phyloP scores from a whole-genome alignment of 176 grass and related monocot species.

The Bothriochloa decipiens region DNA sequence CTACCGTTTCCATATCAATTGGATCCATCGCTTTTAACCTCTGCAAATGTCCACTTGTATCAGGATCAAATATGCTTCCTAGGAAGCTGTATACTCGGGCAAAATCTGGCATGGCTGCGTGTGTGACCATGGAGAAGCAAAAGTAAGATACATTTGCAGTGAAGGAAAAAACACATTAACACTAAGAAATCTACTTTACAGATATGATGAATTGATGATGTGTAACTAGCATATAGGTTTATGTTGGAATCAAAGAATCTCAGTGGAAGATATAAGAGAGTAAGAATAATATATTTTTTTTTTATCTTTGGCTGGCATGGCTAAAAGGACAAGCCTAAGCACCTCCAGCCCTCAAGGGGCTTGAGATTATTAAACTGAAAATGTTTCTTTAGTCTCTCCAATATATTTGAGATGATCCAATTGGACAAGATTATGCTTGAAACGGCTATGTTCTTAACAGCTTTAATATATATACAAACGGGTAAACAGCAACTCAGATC shows the following conservation, averaged over 20 bases:
- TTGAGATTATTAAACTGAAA: background rate
- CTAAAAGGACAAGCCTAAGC: background rate
- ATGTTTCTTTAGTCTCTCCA: slow-evolving; percentile 7
- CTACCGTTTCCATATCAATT: slow-evolving; percentile 87
- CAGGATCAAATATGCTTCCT: slow-evolving; percentile 92
- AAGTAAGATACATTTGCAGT: slow-evolving; percentile 24
- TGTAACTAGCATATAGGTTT: background rate
- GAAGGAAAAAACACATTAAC: background rate
- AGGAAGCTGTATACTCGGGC: slow-evolving; percentile 88
- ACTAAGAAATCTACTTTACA: slow-evolving; percentile 6
- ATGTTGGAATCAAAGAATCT: background rate
- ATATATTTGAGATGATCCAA: background rate
- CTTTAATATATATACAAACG: background rate
- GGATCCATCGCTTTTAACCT: slow-evolving; percentile 91
- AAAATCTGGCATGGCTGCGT: slow-evolving; percentile 90
- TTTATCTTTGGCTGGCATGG: background rate
- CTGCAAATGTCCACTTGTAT: slow-evolving; percentile 79
- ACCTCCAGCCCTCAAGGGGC: background rate
- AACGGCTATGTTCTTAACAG: background rate
- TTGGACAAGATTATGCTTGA: background rate
- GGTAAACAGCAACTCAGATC: background rate
- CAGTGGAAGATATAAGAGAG: background rate
- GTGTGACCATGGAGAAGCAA: slow-evolving; percentile 31
- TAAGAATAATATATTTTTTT: slow-evolving; percentile 3
- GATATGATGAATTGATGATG: background rate